A percentile compares a stretch with the other conserved stretches of the same genome.
Conservation (phyloP, 2,329 filamentous ascomycete genomes). For the Nemania diffusa region DNA sequence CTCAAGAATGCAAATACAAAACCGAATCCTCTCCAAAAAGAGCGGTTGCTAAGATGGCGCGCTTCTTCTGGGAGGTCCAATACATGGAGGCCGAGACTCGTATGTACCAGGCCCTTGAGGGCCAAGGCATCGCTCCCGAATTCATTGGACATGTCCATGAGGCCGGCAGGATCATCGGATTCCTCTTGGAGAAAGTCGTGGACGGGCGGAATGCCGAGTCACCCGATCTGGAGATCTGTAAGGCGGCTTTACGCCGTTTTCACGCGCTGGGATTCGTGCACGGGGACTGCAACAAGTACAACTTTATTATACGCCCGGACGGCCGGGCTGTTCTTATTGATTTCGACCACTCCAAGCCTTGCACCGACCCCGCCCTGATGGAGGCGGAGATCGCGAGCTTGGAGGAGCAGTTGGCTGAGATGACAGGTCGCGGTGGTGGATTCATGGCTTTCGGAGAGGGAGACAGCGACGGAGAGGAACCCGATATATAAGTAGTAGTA, state of each 20-base stretch:
- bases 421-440: slow-evolving; percentile 30
- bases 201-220: slow-evolving; percentile 29
- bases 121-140: slow-evolving; percentile 49
- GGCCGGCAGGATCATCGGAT: slow-evolving; percentile 53
- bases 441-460: slow-evolving; percentile 16
- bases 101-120: slow-evolving; percentile 52
- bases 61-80: slow-evolving; percentile 53
- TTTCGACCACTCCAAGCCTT: slow-evolving; percentile 23
- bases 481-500: no score
- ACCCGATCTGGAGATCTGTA: slow-evolving; percentile 30
- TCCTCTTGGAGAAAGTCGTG: slow-evolving; percentile 49
- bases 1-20: slow-evolving; percentile 24
- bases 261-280: slow-evolving; percentile 25
- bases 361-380: slow-evolving; percentile 20
- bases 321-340: slow-evolving; percentile 20
- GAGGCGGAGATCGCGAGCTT: slow-evolving; percentile 30
- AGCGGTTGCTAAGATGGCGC: slow-evolving; percentile 43
- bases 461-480: slow-evolving; percentile 12
- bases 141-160: slow-evolving; percentile 55
- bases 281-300: slow-evolving; percentile 30
- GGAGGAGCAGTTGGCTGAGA: slow-evolving; percentile 26
- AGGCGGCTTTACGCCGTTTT: slow-evolving; percentile 26
- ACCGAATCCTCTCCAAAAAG: not conserved
- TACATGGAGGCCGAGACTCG: slow-evolving; percentile 51
- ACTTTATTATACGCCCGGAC: slow-evolving; percentile 23